Evolutionary conservation across 225 moss, liverwort and hornwort genomes (phyloP), one percentile per base, ranked within the genome.

Genomic region (Antitrichia curtipendula): DNA sequence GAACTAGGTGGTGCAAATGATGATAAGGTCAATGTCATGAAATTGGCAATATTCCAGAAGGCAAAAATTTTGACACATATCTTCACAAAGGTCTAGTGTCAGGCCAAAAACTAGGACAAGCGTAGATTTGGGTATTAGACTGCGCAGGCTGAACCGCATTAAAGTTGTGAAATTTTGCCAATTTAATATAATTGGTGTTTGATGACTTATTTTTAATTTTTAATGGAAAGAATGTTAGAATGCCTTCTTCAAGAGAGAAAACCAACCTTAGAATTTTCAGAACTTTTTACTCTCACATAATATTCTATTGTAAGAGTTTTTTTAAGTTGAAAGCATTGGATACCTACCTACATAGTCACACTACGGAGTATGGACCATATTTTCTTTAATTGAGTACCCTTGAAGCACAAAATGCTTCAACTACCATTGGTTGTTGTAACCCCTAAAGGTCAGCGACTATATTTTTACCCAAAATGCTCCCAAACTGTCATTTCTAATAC

Each of bases 141-240:
- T 2, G 1, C 7, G 2, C 0, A 1, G 6, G 7, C 4, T 45
- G 45, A 45, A 45, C 7, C 6, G 45, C 45, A 45, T 8, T 8
- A 45, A 45, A 6, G 6, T 8, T 45, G 45, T 45, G 45, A 45
- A 45, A 45, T 45, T 38, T 2, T 12, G 2, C 7, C n/a, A 22
- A 36, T n/a, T n/a, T 22, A 7, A n/a, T 6, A 1, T 36, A 31
- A 36, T 3, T 50, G 50, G 50, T 50, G 50, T 34, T 63, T 5
- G 10, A n/a, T 21, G 21, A 20, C 4, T 66, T 38, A 66, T 21
- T 22, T 11, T n/a, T n/a, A n/a, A n/a, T n/a, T n/a, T n/a, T 66
- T n/a, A 12, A 38, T 68, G 7, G 7, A 23, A 68, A 23, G 22
- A 38, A 7, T 6, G 0, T 20, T 20, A 36, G 10, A 65, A 65